These are phyloP conservation scores for Calonectria honghensis DNA, from an alignment of 2,329 filamentous ascomycete species.

Conservation along the genomic window DNA sequence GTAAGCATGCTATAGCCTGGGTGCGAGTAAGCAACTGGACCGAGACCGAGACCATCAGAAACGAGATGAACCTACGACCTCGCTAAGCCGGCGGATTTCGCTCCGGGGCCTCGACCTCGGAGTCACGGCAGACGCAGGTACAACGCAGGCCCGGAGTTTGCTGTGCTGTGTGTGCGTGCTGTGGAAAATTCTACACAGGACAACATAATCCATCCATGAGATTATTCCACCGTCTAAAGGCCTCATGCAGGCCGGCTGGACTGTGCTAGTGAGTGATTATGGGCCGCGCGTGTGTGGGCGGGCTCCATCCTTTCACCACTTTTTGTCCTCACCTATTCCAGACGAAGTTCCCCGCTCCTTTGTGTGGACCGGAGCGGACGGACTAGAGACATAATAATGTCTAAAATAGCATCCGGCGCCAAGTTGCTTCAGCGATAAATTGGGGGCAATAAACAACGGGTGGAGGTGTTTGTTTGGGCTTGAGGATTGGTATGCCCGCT, in stretches of 20 bases:
- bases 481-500: constrained; percentile 18
- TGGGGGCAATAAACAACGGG: constrained; percentile 12
- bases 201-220: constrained; percentile 25
- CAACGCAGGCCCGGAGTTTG: background rate
- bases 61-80: constrained; percentile 28
- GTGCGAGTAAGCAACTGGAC: constrained; percentile 22
- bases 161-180: background rate
- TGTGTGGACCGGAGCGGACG: constrained; percentile 15
- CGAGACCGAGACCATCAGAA: constrained; percentile 8
- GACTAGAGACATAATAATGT: constrained; percentile 27
- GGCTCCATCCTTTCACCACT: constrained; percentile 1
- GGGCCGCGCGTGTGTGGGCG: constrained; percentile 16
- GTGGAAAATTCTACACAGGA: background rate
- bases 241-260: constrained; percentile 18
- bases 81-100: constrained; percentile 14
- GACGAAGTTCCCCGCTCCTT: constrained; percentile 10
- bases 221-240: constrained; percentile 20
- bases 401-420: constrained; percentile 26
- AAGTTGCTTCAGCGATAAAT: constrained; percentile 24
- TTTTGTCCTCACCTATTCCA: constrained; percentile 20
- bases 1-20: constrained; percentile 19
- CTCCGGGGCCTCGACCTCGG: constrained; percentile 16
- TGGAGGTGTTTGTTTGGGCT: constrained; percentile 18
- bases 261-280: constrained; percentile 20
- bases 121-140: constrained; percentile 6